Evolutionary conservation across 1,284 basidiomycete genomes (phyloP), one percentile per base, ranked within the genome.

Genomic region (Earliella scabrosa): DNA sequence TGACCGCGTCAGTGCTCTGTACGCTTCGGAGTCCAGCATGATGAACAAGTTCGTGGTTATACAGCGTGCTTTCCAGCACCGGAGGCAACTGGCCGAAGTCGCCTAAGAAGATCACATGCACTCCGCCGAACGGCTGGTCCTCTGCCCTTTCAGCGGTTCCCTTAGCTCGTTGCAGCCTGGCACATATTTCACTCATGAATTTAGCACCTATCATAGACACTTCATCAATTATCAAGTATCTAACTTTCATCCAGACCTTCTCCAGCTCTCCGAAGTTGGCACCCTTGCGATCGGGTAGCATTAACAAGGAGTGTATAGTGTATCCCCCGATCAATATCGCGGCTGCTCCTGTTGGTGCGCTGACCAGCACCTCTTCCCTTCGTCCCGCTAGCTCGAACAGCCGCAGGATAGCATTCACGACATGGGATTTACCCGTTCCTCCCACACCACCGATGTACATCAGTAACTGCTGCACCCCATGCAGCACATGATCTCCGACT

Each of bases 401-500:
- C 0, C 50, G 26, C 1, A 36, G 27, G 16, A 64, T 44, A 2
- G 63, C 53, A 2, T 55, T 49, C 18, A 64, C 56, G 1, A 64
- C 51, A 27, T 64, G 53, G 4, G 52, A 54, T 34, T 64, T 64
- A 1, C 63, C 63, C 0, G 63, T 63, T 10, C 60, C 63, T n/a
- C n/a, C n/a, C n/a, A n/a, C n/a, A n/a, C n/a, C n/a, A n/a, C n/a
- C n/a, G n/a, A n/a, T n/a, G n/a, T n/a, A n/a, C n/a, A n/a, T n/a
- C n/a, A 59, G 26, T 24, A 63, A 21, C 41, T 62, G 60, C 9
- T 54, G 45, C 3, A 16, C 29, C 3, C 54, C 34, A 11, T 27
- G 7, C 2, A 31, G 14, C 4, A 50, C 31, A 45, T 58, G 54
- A 16, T 41, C 16, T n/a, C 27, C 53, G 29, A 55, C n/a, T 0